Evolutionary conservation across 805 yeast genomes (phyloP).

Genomic region (Pichia manshurica): DNA sequence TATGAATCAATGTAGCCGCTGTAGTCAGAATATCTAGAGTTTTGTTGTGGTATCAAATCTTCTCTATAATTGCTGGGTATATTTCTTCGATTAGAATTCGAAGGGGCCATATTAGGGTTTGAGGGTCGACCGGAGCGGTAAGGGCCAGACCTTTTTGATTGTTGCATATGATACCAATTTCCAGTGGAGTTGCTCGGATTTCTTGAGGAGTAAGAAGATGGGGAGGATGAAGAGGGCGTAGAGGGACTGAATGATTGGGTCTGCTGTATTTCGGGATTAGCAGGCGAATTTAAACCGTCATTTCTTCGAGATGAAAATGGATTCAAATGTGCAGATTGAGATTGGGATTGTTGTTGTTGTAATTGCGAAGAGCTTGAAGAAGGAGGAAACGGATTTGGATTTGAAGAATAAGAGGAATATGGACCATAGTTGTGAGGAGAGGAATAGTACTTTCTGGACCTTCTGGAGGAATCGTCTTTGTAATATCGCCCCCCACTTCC

Average conservation of each 20-base stretch:
- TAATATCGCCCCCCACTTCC: slow-evolving; percentile 16
- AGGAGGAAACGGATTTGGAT: slow-evolving; percentile 29
- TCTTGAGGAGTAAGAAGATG: too few relatives aligned
- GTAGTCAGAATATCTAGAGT: slow-evolving; percentile 4
- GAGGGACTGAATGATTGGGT: too few relatives aligned
- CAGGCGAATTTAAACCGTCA: not conserved
- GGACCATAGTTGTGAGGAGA: slow-evolving; percentile 12
- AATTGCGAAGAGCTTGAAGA: not conserved
- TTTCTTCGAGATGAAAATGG: slow-evolving; percentile 12
- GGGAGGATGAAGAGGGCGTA: too few relatives aligned
- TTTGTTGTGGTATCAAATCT: not conserved
- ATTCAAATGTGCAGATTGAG: slow-evolving; percentile 1
- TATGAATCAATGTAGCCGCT: slow-evolving; percentile 1
- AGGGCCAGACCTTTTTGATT: not conserved
- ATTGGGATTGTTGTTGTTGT: not conserved
- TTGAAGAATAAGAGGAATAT: slow-evolving; percentile 13
- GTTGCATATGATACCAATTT: slow-evolving; percentile 1
- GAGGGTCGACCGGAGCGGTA: slow-evolving; percentile 11
- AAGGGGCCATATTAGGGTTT: not conserved
- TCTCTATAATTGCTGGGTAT: slow-evolving; percentile 4
- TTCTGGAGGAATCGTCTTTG: slow-evolving; percentile 22
- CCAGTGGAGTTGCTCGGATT: not conserved
- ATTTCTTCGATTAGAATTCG: not conserved
- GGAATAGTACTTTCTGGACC: slow-evolving; percentile 22
- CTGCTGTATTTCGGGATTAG: too few relatives aligned